Evolutionary conservation across 139 green algal species (phyloP).

Genomic region (Closterium sp.): DNA sequence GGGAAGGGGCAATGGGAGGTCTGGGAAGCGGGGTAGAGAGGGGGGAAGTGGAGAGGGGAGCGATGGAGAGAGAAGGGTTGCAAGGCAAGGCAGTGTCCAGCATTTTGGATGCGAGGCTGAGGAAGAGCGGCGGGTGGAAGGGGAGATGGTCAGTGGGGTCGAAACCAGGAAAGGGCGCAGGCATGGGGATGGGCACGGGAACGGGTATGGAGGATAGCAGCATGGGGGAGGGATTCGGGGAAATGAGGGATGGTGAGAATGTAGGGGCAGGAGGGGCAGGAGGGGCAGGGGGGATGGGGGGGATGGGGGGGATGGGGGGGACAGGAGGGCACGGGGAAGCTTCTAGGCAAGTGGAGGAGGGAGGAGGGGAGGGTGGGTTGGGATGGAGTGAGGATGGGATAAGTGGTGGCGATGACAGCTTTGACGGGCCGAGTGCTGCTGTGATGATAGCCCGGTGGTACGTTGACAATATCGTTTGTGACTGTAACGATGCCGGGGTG

Average conservation of each 20-base stretch:
- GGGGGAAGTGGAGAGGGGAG: not conserved
- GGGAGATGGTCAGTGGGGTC: not conserved
- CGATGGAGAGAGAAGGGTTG: not conserved
- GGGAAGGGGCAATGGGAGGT: not conserved
- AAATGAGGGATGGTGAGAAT: not conserved
- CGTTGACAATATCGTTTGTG: conserved; percentile 23
- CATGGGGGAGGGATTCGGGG: not conserved
- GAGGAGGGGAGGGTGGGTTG: not conserved
- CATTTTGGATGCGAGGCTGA: not conserved
- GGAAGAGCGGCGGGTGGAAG: not conserved
- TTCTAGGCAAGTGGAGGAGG: not conserved
- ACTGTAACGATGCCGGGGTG: conserved; percentile 8
- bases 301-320: not conserved
- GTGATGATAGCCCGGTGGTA: not conserved
- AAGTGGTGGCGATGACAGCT: not conserved
- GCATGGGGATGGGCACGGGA: not conserved
- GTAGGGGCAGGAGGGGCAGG: no score
- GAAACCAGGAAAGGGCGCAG: not conserved
- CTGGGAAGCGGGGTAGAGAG: not conserved
- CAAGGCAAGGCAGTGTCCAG: not conserved
- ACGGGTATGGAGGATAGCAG: not conserved
- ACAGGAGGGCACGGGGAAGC: not conserved
- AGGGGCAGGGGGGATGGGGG: not conserved
- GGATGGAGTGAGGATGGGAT: not conserved
- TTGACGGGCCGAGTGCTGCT: not conserved